A percentile compares a stretch with the other conserved stretches of the same genome.
Evolutionary conservation across 2,329 filamentous ascomycete genomes (phyloP).

Genomic region (Penicillium digitatum): DNA sequence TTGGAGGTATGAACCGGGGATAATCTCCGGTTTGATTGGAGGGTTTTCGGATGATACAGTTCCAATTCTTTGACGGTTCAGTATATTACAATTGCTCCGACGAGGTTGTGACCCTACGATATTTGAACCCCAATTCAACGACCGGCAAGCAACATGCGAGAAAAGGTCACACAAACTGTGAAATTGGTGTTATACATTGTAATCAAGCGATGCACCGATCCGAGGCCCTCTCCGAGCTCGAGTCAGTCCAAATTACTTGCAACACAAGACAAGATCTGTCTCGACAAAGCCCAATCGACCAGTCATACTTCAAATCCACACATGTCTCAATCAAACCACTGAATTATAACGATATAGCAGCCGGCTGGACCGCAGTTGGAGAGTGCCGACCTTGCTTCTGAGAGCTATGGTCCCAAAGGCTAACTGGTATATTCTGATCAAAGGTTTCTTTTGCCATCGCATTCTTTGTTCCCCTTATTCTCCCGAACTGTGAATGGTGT

Average conservation of each 20-base stretch:
- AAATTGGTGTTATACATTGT: background rate
- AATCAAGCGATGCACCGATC: background rate
- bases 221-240: background rate
- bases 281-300: background rate
- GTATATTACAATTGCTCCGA: background rate
- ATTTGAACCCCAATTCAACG: background rate
- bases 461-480: conserved; percentile 29
- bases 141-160: background rate
- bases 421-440: no score
- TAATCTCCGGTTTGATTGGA: conserved; percentile 23
- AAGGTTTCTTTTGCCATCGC: conserved; percentile 25
- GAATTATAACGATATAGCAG: conserved; percentile 18
- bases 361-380: conserved; percentile 29
- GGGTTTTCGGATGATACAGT: background rate
- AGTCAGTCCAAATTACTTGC: background rate
- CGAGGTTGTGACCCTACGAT: background rate
- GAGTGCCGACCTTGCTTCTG: background rate
- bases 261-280: background rate
- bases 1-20: conserved; percentile 27
- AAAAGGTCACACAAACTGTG: background rate
- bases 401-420: background rate
- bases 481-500: conserved; percentile 24
- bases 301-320: conserved; percentile 4
- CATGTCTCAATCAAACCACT: background rate
- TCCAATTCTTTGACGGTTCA: background rate